phyloP scores from a whole-genome alignment of 2,329 filamentous ascomycete species.

The Nectriaceae sp. region DNA sequence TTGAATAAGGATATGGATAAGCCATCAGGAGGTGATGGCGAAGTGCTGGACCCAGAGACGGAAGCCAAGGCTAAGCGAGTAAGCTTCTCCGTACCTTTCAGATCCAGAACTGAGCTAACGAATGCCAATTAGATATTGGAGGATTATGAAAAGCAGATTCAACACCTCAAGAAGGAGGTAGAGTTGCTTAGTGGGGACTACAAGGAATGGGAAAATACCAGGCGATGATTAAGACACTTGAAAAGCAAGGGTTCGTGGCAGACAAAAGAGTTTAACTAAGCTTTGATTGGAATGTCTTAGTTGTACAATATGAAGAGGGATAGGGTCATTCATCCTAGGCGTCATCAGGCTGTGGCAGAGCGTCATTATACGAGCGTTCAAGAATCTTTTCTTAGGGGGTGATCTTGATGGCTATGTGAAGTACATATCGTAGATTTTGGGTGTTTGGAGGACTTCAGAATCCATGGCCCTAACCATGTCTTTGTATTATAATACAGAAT shows the following conservation, averaged over 20 bases:
- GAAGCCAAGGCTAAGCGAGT: constrained; percentile 76
- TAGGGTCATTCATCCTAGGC: neutral
- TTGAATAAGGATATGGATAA: constrained; percentile 75
- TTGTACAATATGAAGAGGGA: constrained; percentile 3
- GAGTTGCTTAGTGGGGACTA: constrained; percentile 63
- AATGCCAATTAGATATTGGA: constrained; percentile 64
- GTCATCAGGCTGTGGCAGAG: neutral
- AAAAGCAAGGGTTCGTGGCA: constrained; percentile 5
- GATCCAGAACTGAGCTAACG: constrained; percentile 14
- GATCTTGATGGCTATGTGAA: too few species aligned
- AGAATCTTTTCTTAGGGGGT: too few species aligned
- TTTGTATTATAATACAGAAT: constrained; percentile 20
- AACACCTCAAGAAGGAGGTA: constrained; percentile 73
- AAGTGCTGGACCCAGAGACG: constrained; percentile 67
- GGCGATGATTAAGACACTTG: constrained; percentile 26
- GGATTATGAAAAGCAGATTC: constrained; percentile 79
- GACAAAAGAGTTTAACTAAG: constrained; percentile 8
- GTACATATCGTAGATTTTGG: too few species aligned
- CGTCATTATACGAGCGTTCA: too few species aligned
- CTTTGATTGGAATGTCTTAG: constrained; percentile 8
- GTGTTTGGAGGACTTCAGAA: constrained; percentile 6
- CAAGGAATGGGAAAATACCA: constrained; percentile 55
- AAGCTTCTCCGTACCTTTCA: constrained; percentile 26
- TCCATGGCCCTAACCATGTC: neutral
- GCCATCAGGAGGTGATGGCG: constrained; percentile 56